These are phyloP conservation scores for Simplicillium aogashimaense DNA, from an alignment of 2,329 filamentous ascomycete species.

Conservation along the genomic window DNA sequence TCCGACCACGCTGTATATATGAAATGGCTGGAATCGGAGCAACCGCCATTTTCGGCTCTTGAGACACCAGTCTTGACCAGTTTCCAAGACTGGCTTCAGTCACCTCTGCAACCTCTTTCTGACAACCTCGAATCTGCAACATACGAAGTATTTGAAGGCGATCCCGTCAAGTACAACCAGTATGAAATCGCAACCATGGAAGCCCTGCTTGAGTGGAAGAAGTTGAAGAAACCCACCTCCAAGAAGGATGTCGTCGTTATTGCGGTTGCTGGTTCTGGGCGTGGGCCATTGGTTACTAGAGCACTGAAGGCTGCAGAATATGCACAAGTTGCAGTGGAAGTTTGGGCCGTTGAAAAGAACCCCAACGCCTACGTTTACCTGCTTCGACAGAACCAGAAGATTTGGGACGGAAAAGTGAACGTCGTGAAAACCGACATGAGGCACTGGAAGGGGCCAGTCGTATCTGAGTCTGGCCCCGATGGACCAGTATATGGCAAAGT, in stretches of 20 bases:
- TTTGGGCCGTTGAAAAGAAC: conserved; percentile 97
- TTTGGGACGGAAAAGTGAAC: conserved; percentile 74
- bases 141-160: conserved; percentile 97
- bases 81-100: conserved; percentile 91
- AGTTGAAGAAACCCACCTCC: conserved; percentile 62
- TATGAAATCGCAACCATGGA: conserved; percentile 79
- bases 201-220: conserved; percentile 71
- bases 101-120: conserved; percentile 84
- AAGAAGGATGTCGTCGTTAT: conserved; percentile 66
- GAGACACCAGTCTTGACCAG: conserved; percentile 42
- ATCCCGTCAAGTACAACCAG: conserved; percentile 95
- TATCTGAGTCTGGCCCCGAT: conserved; percentile 29
- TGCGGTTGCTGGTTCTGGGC: conserved; percentile 85
- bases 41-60: conserved; percentile 48
- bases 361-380: conserved; percentile 94
- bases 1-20: conserved; percentile 64
- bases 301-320: conserved; percentile 70
- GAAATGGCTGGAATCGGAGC: conserved; percentile 72
- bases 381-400: conserved; percentile 69
- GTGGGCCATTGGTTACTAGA: conserved; percentile 83
- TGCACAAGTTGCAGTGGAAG: conserved; percentile 68
- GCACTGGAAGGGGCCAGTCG: conserved; percentile 76
- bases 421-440: conserved; percentile 97
- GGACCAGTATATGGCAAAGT: conserved; percentile 53
- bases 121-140: conserved; percentile 96